A percentile compares a stretch with the other conserved stretches of the same genome.
Conservation (phyloP, 1,139 yeast genomes). For the Suhomyces choctaworum region DNA sequence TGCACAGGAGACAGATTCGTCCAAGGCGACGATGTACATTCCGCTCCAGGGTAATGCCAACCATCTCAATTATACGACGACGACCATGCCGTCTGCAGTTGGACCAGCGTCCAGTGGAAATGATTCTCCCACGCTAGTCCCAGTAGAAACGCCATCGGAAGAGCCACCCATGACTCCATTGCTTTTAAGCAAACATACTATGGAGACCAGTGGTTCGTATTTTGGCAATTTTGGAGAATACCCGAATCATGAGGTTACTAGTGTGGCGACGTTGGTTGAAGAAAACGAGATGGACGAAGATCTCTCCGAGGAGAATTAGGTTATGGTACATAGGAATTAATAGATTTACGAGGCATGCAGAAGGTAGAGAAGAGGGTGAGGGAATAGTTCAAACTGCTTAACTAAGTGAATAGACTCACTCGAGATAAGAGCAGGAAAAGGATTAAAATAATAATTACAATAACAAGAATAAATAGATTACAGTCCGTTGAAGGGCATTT, state of each 20-base stretch:
- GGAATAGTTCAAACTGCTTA: too few relatives aligned
- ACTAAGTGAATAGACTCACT: too few relatives aligned
- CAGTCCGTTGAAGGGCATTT: too few relatives aligned
- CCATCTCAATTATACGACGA: constrained; percentile 12
- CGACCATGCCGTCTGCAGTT: background rate
- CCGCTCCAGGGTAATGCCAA: constrained; percentile 11
- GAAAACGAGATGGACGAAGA: constrained; percentile 13
- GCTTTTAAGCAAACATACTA: constrained; percentile 23
- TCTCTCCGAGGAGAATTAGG: constrained; percentile 4
- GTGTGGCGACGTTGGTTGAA: constrained; percentile 14
- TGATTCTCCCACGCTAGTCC: constrained; percentile 39
- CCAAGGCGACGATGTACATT: constrained; percentile 8
- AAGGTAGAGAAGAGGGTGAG: too few relatives aligned
- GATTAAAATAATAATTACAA: too few relatives aligned
- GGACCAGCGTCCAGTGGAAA: constrained; percentile 26
- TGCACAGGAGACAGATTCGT: background rate
- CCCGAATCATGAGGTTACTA: too few relatives aligned
- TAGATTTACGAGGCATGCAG: background rate
- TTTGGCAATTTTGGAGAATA: constrained; percentile 13
- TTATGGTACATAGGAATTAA: background rate
- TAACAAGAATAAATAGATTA: too few relatives aligned
- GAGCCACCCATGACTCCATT: constrained; percentile 52
- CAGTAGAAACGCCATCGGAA: constrained; percentile 47
- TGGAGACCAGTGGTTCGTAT: constrained; percentile 15
- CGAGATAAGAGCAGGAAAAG: too few relatives aligned